Conservation (phyloP, 805 yeast genomes). For the Candida boidinii region DNA sequence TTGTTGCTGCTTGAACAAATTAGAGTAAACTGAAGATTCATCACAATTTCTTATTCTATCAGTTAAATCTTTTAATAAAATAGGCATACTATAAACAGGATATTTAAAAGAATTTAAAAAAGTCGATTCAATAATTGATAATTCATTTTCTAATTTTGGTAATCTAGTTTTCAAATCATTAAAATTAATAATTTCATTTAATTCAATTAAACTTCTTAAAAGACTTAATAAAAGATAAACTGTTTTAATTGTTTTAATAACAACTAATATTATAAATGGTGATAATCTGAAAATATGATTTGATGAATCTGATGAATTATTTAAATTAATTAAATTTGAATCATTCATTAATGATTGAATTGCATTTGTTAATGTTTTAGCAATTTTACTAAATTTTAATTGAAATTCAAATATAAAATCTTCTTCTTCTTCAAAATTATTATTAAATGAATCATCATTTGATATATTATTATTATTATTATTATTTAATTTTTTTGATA, state of each 20-base stretch:
- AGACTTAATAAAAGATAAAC: constrained; percentile 11
- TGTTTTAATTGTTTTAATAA: constrained; percentile 18
- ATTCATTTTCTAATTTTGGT: constrained; percentile 5
- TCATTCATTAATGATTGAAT: constrained; percentile 24
- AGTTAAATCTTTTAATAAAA: background rate
- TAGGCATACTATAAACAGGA: background rate
- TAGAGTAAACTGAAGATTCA: background rate
- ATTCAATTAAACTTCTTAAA: constrained; percentile 12
- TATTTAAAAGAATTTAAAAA: background rate
- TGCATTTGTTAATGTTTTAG: constrained; percentile 18
- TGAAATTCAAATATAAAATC: constrained; percentile 21
- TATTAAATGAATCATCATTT: background rate
- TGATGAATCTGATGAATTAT: background rate
- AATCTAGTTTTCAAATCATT: constrained; percentile 17
- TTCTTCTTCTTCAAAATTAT: constrained; percentile 11
- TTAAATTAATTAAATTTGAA: constrained; percentile 3
- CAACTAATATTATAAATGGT: constrained; percentile 17
- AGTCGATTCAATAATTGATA: background rate
- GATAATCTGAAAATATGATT: constrained; percentile 8
- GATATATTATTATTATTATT: background rate
- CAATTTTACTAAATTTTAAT: constrained; percentile 19
- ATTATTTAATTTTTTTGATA: background rate
- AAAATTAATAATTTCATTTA: constrained; percentile 11
- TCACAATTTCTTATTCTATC: background rate
- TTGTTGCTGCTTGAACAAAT: no score